Evolutionary conservation across 2,329 filamentous ascomycete species (phyloP).

Genomic region (Achaetomium macrosporum): DNA sequence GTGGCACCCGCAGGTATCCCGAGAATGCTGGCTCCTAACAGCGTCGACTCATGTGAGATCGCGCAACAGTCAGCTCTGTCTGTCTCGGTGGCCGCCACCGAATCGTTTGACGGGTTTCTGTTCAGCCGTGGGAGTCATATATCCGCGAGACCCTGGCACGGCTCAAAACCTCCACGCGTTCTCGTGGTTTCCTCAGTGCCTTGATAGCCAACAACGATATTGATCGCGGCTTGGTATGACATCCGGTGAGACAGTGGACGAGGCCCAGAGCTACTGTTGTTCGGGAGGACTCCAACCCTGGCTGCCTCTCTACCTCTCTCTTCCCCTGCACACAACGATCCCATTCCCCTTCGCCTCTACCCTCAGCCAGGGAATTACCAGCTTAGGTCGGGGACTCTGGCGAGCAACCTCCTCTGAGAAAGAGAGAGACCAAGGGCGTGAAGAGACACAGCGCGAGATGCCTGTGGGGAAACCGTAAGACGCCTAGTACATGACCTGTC

Average conservation of each 20-base stretch:
- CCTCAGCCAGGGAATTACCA: no score
- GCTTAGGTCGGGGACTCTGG: no score
- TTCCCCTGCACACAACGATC: no score
- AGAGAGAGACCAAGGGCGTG: not conserved
- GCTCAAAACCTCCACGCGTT: not conserved
- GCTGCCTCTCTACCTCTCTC: no score
- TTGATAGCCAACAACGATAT: not conserved
- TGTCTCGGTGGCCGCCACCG: slow-evolving; percentile 5
- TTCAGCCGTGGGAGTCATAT: slow-evolving; percentile 9
- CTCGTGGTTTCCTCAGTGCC: not conserved
- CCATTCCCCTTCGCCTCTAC: no score
- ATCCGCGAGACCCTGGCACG: slow-evolving; percentile 2
- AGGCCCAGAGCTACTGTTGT: no score
- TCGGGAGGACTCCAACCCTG: no score
- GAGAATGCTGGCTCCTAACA: slow-evolving; percentile 1
- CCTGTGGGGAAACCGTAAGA: not conserved
- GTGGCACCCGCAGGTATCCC: slow-evolving; percentile 1
- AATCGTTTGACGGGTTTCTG: slow-evolving; percentile 4
- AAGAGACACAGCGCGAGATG: not conserved
- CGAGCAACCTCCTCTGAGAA: no score
- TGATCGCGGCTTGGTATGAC: slow-evolving; percentile 1
- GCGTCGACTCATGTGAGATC: not conserved
- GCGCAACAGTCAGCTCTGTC: not conserved
- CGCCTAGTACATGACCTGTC: not conserved
- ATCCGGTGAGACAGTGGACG: no score